A percentile compares a stretch with the other conserved stretches of the same genome.
These are phyloP conservation scores for Phlyctochytrium arcticum DNA, from an alignment of 192 early-diverging fungal species.

Conservation along the genomic window DNA sequence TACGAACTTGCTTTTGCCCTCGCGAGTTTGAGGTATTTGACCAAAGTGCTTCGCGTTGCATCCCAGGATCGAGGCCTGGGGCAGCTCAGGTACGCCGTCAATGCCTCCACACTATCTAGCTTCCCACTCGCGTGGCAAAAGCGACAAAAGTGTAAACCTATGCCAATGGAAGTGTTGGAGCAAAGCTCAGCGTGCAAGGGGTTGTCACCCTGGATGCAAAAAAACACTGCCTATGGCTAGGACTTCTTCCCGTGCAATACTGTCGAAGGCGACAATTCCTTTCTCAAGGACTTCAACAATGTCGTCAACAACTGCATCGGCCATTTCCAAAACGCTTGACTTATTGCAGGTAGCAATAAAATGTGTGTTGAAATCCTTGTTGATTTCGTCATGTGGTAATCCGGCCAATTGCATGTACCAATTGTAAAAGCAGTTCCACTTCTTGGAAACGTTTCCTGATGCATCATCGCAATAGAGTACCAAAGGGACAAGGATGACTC, in stretches of 20 bases:
- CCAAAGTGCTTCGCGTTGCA: no score
- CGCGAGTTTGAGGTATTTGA: no score
- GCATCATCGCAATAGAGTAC: constrained; percentile 22
- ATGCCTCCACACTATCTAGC: no score
- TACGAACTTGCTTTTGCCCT: no score
- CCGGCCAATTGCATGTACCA: constrained; percentile 19
- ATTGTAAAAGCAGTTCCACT: constrained; percentile 30
- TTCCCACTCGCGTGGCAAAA: no score
- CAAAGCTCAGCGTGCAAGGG: not conserved
- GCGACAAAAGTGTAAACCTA: not conserved
- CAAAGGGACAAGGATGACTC: constrained; percentile 15
- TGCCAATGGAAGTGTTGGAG: not conserved
- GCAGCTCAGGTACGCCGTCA: no score
- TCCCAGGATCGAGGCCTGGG: no score
- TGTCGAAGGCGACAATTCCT: constrained; percentile 10
- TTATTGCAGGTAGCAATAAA: constrained; percentile 17
- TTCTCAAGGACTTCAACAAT: not conserved
- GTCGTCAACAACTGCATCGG: not conserved
- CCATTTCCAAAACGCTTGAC: constrained; percentile 6
- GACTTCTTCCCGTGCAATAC: not conserved
- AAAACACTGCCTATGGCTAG: constrained; percentile 4
- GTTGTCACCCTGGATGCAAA: not conserved
- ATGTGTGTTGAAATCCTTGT: constrained; percentile 12
- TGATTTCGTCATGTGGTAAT: constrained; percentile 10
- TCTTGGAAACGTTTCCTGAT: constrained; percentile 27